Evolutionary conservation across 768 basidiomycete genomes (phyloP), one percentile per base, ranked within the genome.

Genomic region (Rhizopogon salebrosus): DNA sequence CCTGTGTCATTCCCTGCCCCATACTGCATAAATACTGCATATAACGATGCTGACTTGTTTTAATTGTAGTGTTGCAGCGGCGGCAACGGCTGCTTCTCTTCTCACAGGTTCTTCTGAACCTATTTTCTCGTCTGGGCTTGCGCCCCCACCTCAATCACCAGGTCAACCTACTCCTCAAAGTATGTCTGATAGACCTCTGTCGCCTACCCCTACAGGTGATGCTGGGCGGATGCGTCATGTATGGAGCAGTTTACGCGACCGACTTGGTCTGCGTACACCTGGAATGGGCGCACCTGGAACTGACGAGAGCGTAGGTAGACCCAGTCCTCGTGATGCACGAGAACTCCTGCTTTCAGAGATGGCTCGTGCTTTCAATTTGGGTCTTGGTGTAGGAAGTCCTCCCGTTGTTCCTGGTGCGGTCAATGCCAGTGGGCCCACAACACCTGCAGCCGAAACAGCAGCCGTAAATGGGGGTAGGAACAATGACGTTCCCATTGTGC

Each of bases 51-150:
- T 46, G 45, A n/a, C 27, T 46, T 50, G 7, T 45, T n/a, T 9
- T 16, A 18, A 16, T 18, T 64, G 45, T 56, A 89, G 91, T 60
- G 91, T 92, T 29, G 91, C 91, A 3, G 89, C 91, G n/a, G 88
- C 91, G 9, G 91, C 91, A n/a, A 92, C 90, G 1, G 90, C 91
- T 1, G 89, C 88, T 7, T 92, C 91, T 3, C 76, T 90, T 26
- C 75, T 89, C n/a, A 84, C 85, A 1, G 87, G 87, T 34, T 80
- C 83, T 22, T 80, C 83, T 4, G 80, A 85, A 45, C 77, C 82
- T 10, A 78, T 89, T 40, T 76, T 86, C 51, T 76, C 80, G 35
- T 76, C 84, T 22, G 75, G 79, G 40, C 73, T 84, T 49, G 71
- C 78, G 27, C 68, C 77, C 48, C 65, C 74, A 55, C 49, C 39